These are phyloP conservation scores for Wallacemonas sp. DNA, from an alignment of 208 protist species.

Conservation along the genomic window DNA sequence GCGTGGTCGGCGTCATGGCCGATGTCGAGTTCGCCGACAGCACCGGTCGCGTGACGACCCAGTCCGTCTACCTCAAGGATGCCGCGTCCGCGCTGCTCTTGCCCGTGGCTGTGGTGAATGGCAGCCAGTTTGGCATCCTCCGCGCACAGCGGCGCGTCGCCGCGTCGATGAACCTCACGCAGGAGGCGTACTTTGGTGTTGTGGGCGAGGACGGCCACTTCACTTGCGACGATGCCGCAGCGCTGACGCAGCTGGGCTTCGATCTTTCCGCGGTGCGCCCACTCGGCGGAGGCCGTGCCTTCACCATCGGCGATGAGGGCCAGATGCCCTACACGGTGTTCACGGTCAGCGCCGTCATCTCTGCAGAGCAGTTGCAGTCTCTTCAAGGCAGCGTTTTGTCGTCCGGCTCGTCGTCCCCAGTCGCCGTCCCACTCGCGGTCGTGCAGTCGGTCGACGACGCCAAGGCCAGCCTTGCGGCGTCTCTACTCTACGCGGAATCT, in stretches of 20 bases:
- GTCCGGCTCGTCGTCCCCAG: constrained; percentile 7
- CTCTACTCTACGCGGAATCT: constrained; percentile 24
- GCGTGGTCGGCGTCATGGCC: constrained; percentile 52
- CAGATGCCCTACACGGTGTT: constrained; percentile 43
- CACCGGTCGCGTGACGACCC: constrained; percentile 25
- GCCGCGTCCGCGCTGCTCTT: constrained; percentile 42
- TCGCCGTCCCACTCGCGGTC: constrained; percentile 48
- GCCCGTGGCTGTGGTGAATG: constrained; percentile 41
- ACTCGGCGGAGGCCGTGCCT: constrained; percentile 19
- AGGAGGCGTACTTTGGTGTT: constrained; percentile 49
- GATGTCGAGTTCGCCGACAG: constrained; percentile 55
- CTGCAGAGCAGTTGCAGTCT: constrained; percentile 19
- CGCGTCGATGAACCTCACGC: constrained; percentile 28
- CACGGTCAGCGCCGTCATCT: constrained; percentile 25
- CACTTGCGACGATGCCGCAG: constrained; percentile 20
- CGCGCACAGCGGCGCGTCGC: constrained; percentile 35
- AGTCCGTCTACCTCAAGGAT: constrained; percentile 44
- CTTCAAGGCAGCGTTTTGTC: constrained; percentile 13
- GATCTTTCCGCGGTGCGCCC: constrained; percentile 17
- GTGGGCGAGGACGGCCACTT: constrained; percentile 29
- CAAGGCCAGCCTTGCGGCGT: constrained; percentile 54
- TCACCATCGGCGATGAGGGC: constrained; percentile 72
- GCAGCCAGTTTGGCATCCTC: constrained; percentile 41
- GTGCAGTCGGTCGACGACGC: constrained; percentile 41
- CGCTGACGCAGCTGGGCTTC: constrained; percentile 37